Conservation (phyloP, 2,329 filamentous ascomycete species). For the Lachnellula occidentalis region DNA sequence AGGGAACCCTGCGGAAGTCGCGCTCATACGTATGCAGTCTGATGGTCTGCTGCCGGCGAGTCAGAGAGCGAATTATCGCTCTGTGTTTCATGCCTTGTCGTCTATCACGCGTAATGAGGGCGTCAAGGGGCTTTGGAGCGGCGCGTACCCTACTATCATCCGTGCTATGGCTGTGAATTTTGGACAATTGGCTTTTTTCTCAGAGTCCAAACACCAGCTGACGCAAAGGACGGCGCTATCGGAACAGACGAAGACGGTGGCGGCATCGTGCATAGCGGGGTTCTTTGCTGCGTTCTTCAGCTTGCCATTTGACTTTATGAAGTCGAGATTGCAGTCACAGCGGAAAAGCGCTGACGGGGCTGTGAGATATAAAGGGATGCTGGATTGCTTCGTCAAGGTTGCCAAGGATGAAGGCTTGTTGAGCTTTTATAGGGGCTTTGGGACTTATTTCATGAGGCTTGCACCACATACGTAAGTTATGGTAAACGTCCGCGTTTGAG, state of each 20-base stretch:
- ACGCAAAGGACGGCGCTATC: slow-evolving; percentile 57
- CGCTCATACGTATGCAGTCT: slow-evolving; percentile 95
- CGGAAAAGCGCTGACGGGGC: slow-evolving; percentile 64
- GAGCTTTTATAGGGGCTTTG: slow-evolving; percentile 96
- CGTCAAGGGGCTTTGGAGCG: slow-evolving; percentile 78
- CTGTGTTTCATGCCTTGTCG: slow-evolving; percentile 80
- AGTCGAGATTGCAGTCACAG: slow-evolving; percentile 96
- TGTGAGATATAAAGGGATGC: slow-evolving; percentile 80
- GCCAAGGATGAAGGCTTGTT: slow-evolving; percentile 79
- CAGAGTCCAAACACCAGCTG: slow-evolving; percentile 87
- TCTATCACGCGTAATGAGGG: slow-evolving; percentile 81
- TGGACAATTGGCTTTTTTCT: slow-evolving; percentile 95
- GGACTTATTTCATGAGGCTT: slow-evolving; percentile 94
- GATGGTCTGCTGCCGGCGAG: slow-evolving; percentile 85
- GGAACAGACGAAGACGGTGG: slow-evolving; percentile 67
- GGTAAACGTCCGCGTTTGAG: background rate
- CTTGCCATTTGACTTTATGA: slow-evolving; percentile 96
- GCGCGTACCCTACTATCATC: slow-evolving; percentile 83
- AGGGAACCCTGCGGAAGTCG: slow-evolving; percentile 91
- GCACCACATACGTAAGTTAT: slow-evolving; percentile 88
- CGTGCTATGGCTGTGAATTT: slow-evolving; percentile 98
- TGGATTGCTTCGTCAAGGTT: slow-evolving; percentile 87
- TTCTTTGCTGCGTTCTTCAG: slow-evolving; percentile 98
- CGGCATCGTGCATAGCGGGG: slow-evolving; percentile 82
- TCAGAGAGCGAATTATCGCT: slow-evolving; percentile 86